Conservation (phyloP, 305 asterid genomes). For the Euphrasia arctica region DNA sequence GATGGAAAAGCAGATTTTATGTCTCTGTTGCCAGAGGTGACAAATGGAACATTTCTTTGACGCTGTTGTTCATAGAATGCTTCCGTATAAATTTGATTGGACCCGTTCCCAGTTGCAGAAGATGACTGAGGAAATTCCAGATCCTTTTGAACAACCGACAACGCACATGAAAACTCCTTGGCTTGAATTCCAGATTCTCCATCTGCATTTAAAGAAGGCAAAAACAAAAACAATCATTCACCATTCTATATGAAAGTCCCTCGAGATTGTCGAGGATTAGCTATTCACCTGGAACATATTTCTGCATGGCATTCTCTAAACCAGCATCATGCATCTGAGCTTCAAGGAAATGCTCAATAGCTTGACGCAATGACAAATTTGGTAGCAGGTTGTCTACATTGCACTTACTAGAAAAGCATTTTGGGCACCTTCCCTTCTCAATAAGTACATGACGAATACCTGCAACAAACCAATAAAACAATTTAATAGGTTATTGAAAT, state of each 20-base stretch:
- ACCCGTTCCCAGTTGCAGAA: constrained; percentile 66
- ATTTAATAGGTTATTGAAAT: neutral
- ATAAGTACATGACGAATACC: constrained; percentile 67
- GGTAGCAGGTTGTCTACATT: constrained; percentile 66
- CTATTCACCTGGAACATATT: constrained; percentile 68
- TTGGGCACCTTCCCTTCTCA: constrained; percentile 72
- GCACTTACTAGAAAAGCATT: constrained; percentile 67
- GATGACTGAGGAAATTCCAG: constrained; percentile 67
- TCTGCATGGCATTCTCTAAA: constrained; percentile 45
- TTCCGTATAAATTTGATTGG: constrained; percentile 51
- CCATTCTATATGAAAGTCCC: constrained; percentile 12
- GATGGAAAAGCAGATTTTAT: constrained; percentile 26
- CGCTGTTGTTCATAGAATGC: constrained; percentile 33
- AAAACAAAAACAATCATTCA: constrained; percentile 17
- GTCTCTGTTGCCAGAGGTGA: constrained; percentile 32
- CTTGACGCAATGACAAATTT: constrained; percentile 68
- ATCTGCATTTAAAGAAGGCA: constrained; percentile 46
- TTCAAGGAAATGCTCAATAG: constrained; percentile 68
- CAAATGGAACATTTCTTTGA: constrained; percentile 31
- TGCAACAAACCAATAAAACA: constrained; percentile 31
- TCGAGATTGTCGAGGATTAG: constrained; percentile 17
- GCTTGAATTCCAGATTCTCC: constrained; percentile 89
- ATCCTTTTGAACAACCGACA: constrained; percentile 48
- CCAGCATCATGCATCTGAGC: constrained; percentile 49
- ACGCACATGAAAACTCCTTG: constrained; percentile 48